A percentile compares a stretch with the other conserved stretches of the same genome.
phyloP scores from a whole-genome alignment of 2,329 filamentous ascomycete genomes.

The Beauveria pseudobassiana region DNA sequence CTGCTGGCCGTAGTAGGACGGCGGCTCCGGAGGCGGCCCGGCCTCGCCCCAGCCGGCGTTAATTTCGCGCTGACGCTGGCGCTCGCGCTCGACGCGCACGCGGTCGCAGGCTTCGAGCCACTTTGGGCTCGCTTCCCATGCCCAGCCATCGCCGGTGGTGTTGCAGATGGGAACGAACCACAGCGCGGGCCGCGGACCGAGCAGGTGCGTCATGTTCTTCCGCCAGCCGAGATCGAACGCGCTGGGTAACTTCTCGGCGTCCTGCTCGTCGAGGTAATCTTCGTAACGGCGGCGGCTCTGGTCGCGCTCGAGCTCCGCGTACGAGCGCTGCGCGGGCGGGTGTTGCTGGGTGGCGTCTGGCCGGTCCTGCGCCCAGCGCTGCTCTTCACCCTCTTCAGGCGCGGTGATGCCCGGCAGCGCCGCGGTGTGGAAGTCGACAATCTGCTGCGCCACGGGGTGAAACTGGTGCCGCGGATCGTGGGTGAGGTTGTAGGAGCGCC shows the following conservation, averaged over 20 bases:
- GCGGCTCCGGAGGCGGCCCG: conserved; percentile 20
- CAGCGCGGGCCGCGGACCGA: conserved; percentile 63
- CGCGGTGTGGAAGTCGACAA: conserved; percentile 77
- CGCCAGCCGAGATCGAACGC: conserved; percentile 87
- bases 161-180: conserved; percentile 80
- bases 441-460: conserved; percentile 56
- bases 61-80: conserved; percentile 56
- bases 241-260: conserved; percentile 80
- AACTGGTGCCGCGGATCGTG: conserved; percentile 44
- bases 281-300: conserved; percentile 50
- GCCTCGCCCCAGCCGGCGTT: conserved; percentile 58
- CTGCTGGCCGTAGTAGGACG: conserved; percentile 11
- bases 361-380: conserved; percentile 22
- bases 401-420: conserved; percentile 71
- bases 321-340: conserved; percentile 40
- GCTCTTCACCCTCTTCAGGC: conserved; percentile 71
- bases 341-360: conserved; percentile 13
- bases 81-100: conserved; percentile 48
- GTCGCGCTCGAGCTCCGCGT: conserved; percentile 47
- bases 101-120: conserved; percentile 68
- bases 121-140: conserved; percentile 75
- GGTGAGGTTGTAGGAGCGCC: conserved; percentile 58
- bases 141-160: conserved; percentile 88
- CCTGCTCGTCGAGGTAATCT: conserved; percentile 81
- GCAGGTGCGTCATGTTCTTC: conserved; percentile 71